A percentile compares a stretch with the other conserved stretches of the same genome.
These are phyloP conservation scores for Aegle marmelos DNA, from an alignment of 345 rosid species.

Conservation along the genomic window DNA sequence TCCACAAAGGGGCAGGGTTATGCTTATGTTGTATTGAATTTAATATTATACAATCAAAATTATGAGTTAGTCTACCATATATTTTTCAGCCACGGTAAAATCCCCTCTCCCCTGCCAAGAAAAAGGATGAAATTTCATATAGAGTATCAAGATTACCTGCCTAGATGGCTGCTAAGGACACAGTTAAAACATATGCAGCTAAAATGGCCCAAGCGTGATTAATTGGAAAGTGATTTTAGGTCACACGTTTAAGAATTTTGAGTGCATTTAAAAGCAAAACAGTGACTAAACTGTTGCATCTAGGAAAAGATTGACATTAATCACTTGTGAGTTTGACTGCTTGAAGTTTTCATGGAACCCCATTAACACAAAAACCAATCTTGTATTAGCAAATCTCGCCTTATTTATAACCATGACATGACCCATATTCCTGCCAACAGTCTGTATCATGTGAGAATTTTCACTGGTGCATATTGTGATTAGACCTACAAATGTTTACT, in stretches of 20 bases:
- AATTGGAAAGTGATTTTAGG: not conserved
- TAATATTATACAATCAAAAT: not conserved
- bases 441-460: not conserved
- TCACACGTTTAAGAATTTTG: not conserved
- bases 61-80: no score
- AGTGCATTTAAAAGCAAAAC: not conserved
- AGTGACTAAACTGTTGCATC: not conserved
- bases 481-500: not conserved
- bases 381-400: not conserved
- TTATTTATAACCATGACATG: not conserved
- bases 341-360: not conserved
- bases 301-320: not conserved
- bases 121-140: no score
- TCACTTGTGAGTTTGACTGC: not conserved
- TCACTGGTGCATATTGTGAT: not conserved
- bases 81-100: no score
- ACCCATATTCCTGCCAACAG: not conserved
- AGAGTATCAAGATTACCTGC: not conserved
- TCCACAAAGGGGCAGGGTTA: not conserved
- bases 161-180: not conserved
- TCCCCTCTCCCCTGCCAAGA: no score
- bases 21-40: not conserved
- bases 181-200: not conserved
- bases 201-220: not conserved
- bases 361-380: not conserved